These are phyloP conservation scores for Corchorus olitorius DNA, from an alignment of 345 rosid genomes.

Conservation along the genomic window DNA sequence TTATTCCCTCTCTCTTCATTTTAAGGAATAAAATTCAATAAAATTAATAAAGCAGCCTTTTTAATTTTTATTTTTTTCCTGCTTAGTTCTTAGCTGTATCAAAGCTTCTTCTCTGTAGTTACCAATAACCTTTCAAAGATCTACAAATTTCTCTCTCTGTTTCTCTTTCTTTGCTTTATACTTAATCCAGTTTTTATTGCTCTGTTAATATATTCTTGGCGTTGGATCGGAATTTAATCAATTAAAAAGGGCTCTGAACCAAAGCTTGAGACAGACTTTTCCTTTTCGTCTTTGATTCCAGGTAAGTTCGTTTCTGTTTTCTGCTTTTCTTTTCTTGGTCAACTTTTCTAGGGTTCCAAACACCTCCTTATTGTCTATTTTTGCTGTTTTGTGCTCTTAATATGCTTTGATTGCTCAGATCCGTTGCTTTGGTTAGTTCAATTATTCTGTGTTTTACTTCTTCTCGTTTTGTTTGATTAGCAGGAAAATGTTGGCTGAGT, in stretches of 20 bases:
- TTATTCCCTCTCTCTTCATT: slow-evolving; percentile 7
- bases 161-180: not conserved
- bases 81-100: slow-evolving; percentile 35
- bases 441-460: not conserved
- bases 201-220: not conserved
- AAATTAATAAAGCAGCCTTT: slow-evolving; percentile 16
- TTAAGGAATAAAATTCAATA: not conserved
- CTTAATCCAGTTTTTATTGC: not conserved
- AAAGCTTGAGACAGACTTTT: not conserved
- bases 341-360: slow-evolving; percentile 16
- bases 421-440: slow-evolving; percentile 29
- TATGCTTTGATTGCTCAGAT: slow-evolving; percentile 34
- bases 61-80: not conserved
- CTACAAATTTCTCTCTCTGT: slow-evolving; percentile 23
- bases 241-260: not conserved
- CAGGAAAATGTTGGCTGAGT: not conserved
- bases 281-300: slow-evolving; percentile 13
- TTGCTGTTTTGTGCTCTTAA: slow-evolving; percentile 5
- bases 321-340: not conserved
- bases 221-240: slow-evolving; percentile 17
- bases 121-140: slow-evolving; percentile 31
- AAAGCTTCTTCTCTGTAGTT: slow-evolving; percentile 11
- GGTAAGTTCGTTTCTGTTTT: slow-evolving; percentile 25
- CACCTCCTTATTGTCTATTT: not conserved
- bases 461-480: not conserved